These are phyloP conservation scores for Ambrosia trifida DNA, from an alignment of 129 eudicot species.

Conservation along the genomic window DNA sequence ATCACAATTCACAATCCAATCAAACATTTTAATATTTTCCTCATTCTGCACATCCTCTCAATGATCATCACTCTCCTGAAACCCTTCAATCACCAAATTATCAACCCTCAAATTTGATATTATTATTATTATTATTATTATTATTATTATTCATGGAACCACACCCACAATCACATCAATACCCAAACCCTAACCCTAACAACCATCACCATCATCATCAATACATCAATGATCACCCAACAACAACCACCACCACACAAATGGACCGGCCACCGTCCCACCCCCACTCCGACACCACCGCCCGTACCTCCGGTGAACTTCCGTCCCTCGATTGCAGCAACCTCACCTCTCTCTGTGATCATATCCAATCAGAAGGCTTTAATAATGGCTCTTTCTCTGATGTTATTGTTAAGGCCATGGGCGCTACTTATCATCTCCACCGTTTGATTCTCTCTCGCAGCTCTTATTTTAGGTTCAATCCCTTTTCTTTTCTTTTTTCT, in stretches of 20 bases:
- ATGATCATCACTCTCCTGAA: not conserved
- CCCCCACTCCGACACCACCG: slow-evolving; percentile 50
- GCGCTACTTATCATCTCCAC: slow-evolving; percentile 76
- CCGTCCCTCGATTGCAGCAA: slow-evolving; percentile 62
- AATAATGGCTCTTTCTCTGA: slow-evolving; percentile 81
- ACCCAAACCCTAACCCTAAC: slow-evolving; percentile 37
- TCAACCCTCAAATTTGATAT: slow-evolving; percentile 22
- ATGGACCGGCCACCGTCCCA: slow-evolving; percentile 39
- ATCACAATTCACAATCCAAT: too few relatives aligned
- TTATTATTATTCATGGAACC: slow-evolving; percentile 21
- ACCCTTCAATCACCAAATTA: not conserved
- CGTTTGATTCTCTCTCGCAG: slow-evolving; percentile 94
- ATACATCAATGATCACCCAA: slow-evolving; percentile 38
- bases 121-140: slow-evolving; percentile 12
- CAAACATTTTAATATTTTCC: too few relatives aligned
- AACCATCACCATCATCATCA: slow-evolving; percentile 24
- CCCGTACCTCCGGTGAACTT: slow-evolving; percentile 47
- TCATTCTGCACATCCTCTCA: too few relatives aligned
- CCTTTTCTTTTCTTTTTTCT: too few relatives aligned
- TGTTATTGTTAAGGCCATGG: slow-evolving; percentile 85
- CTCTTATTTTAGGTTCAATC: slow-evolving; percentile 73
- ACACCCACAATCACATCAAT: slow-evolving; percentile 21
- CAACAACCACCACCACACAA: slow-evolving; percentile 45
- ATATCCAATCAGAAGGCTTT: slow-evolving; percentile 82
- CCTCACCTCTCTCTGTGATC: slow-evolving; percentile 78